A percentile compares a stretch with the other conserved stretches of the same genome.
These are phyloP conservation scores for Myxozyma geophila DNA, from an alignment of 805 yeast species.

Conservation along the genomic window DNA sequence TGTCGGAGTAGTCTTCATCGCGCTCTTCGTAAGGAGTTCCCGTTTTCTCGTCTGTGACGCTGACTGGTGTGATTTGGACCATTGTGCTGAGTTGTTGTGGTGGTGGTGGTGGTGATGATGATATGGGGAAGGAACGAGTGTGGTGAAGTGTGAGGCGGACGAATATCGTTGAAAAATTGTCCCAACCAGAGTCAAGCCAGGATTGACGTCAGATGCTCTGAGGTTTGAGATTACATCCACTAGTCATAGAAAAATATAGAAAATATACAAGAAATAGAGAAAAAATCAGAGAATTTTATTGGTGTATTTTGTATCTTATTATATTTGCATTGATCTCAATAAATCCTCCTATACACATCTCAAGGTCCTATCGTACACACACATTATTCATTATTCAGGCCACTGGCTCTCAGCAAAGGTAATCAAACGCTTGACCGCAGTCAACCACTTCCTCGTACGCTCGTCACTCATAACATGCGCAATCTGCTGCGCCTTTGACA, in stretches of 20 bases:
- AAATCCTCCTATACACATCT: neutral
- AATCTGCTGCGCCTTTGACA: constrained; percentile 38
- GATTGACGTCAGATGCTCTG: constrained; percentile 3
- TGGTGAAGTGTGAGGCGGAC: neutral
- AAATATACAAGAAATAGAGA: neutral
- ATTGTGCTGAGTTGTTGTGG: constrained; percentile 13
- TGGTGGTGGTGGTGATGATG: neutral
- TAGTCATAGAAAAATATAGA: too few species aligned
- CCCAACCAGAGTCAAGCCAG: neutral
- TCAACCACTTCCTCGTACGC: constrained; percentile 71
- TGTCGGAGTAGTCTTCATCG: constrained; percentile 34
- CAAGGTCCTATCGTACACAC: neutral
- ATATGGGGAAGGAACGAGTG: neutral
- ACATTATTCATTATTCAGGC: constrained; percentile 30
- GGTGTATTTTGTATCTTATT: too few species aligned
- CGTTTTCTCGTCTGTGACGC: constrained; percentile 26
- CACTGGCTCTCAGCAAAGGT: constrained; percentile 53
- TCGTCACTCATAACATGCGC: constrained; percentile 84
- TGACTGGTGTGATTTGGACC: constrained; percentile 35
- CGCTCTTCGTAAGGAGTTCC: constrained; percentile 27
- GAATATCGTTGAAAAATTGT: constrained; percentile 3
- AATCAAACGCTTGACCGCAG: constrained; percentile 73
- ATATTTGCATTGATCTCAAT: neutral
- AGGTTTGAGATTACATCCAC: too few species aligned
- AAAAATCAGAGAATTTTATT: too few species aligned